Base-by-base conservation (phyloP, 768 basidiomycete species). In the Rhodotorula graminis region DNA sequence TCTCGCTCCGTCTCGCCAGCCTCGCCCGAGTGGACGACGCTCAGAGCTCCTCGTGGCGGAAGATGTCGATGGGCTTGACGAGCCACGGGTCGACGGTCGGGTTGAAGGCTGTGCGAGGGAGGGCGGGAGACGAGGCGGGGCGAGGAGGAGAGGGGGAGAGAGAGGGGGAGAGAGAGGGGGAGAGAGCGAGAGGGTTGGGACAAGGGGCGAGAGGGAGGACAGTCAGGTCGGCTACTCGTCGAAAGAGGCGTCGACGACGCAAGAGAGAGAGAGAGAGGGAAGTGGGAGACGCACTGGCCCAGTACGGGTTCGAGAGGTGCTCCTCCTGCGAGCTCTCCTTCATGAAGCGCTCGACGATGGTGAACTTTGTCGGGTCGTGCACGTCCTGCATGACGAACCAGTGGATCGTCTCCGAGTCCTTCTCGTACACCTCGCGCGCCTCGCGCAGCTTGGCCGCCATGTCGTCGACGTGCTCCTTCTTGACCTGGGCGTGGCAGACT, bases 81-180 rank as follows among this genome's bases (percentile, higher is more conserved):
- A 70, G 69, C 69, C 69, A 70, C 18, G 69, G 69, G n/a, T 70
- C 69, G 58, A 70, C 69, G 12, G 63, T 64, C 29, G 69, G 69
- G 69, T 70, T 61, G 46, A 49, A 59, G n/a, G 10, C 56, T 27
- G n/a, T 29, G 49, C 25, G 2, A n/a, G n/a, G n/a, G n/a, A n/a
- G n/a, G n/a, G n/a, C n/a, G n/a, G n/a, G n/a, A n/a, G n/a, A n/a
- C n/a, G n/a, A n/a, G n/a, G n/a, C n/a, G n/a, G n/a, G n/a, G n/a
- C 37, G 37, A 37, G 37, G 37, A 9, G 37, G 9, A 37, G 37
- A 9, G 9, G 37, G 5, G 37, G 37, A 9, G 9, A 9, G 37
- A 37, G 37, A 37, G 37, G 37, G 37, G 9, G 37, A 5, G 9
- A 9, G 52, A 25, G 21, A 49, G 23, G 18, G 27, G 42, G 19